Evolutionary conservation across 345 rosid genomes (phyloP).

Genomic region (Murraya paniculata): DNA sequence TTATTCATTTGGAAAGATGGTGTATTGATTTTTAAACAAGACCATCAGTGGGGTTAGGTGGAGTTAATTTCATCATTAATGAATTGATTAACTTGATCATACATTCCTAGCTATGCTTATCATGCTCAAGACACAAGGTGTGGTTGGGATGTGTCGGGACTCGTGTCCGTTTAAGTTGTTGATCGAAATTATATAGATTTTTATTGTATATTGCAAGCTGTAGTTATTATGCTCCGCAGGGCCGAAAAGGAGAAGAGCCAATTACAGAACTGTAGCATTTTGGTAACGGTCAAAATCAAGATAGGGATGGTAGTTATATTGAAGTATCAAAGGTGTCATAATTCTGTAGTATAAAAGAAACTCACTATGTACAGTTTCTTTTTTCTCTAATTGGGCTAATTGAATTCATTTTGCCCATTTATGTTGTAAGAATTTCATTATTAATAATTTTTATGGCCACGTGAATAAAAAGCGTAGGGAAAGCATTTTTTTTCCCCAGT

Average conservation of each 20-base stretch:
- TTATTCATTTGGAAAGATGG: neutral
- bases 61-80: neutral
- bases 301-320: neutral
- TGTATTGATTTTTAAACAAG: neutral
- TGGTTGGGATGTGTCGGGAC: neutral
- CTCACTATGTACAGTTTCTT: constrained; percentile 14
- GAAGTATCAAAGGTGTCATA: neutral
- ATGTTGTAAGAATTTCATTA: constrained; percentile 25
- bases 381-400: neutral
- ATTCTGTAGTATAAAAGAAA: constrained; percentile 15
- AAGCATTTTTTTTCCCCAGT: too few relatives aligned
- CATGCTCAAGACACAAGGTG: neutral
- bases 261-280: neutral
- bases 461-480: constrained; percentile 22
- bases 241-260: neutral
- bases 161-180: neutral
- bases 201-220: neutral
- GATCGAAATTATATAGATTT: neutral
- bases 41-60: neutral
- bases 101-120: neutral
- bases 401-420: constrained; percentile 1
- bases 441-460: constrained; percentile 13
- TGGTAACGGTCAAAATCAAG: constrained; percentile 10
- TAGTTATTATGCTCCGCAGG: neutral
- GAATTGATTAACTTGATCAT: neutral